Percentiles rank a stretch among this genome's conserved stretches.
These are phyloP conservation scores for Cetraspora pellucida DNA, from an alignment of 192 early-diverging fungal species.

Conservation along the genomic window DNA sequence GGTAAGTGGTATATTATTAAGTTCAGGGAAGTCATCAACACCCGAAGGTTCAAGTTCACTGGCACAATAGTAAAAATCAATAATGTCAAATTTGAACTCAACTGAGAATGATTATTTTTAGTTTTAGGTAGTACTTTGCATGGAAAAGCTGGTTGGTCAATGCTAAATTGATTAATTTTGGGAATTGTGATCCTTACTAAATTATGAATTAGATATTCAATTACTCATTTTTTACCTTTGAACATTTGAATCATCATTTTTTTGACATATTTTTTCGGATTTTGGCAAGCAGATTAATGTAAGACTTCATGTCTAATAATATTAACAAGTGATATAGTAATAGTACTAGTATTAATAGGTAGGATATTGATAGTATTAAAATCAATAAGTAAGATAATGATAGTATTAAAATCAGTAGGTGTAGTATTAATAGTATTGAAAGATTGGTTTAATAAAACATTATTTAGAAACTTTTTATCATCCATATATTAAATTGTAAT, in stretches of 20 bases:
- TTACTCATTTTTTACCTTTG: not conserved
- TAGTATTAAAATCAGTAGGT: too few relatives aligned
- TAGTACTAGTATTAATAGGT: too few relatives aligned
- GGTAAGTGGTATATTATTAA: not conserved
- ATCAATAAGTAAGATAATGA: too few relatives aligned
- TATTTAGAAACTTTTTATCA: too few relatives aligned
- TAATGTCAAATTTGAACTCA: not conserved
- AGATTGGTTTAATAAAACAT: too few relatives aligned
- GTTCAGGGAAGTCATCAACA: not conserved
- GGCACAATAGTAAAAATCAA: not conserved
- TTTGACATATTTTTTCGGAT: too few relatives aligned
- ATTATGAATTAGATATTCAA: not conserved
- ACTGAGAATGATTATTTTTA: not conserved
- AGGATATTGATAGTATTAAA: too few relatives aligned
- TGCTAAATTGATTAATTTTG: not conserved
- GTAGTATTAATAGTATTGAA: too few relatives aligned
- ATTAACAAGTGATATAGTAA: too few relatives aligned
- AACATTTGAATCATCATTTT: not conserved
- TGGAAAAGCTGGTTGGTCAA: not conserved
- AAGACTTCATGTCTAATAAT: too few relatives aligned
- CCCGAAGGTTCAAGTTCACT: not conserved
- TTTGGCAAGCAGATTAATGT: too few relatives aligned
- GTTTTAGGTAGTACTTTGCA: not conserved
- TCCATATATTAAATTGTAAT: too few relatives aligned
- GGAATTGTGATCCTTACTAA: not conserved